Evolutionary conservation across 106 monocot species (phyloP), one percentile per base, ranked within the genome.

Genomic region (Hemerocallis citrina): DNA sequence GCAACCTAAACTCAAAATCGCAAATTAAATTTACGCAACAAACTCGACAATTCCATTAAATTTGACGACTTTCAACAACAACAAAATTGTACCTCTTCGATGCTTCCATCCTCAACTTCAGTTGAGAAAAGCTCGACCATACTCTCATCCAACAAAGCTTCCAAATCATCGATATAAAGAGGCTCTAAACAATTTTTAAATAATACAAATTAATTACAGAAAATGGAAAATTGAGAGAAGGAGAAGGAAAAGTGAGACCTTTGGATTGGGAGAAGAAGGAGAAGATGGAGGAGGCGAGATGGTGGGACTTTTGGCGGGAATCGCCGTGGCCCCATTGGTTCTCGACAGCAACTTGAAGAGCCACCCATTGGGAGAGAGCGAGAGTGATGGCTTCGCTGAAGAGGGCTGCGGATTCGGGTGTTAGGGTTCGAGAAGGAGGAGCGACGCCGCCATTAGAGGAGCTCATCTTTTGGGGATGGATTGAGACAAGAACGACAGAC

Each of bases 261-360:
- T 72, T 75, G 55, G 73, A 27, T 30, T 80, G 55, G 50, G 61
- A 9, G 66, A n/a, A n/a, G n/a, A 85, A 85, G 13, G 72, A 76
- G 61, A 80, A 71, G 55, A 85, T 41, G 31, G 47, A 69, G 44
- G 45, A 5, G 16, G 46, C 36, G 24, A 71, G 59, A 35, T 74
- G 52, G 3, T 73, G 57, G 51, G 66, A 44, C 55, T 85, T 85
- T 20, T n/a, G 22, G 20, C 70, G 70, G 64, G 85, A 77, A 34
- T 77, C 67, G 12, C 67, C 38, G 2, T 81, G 77, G 57, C 77
- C 85, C 81, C 81, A 85, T 55, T 61, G 69, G 24, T 68, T 63
- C 70, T 66, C 66, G 15, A 85, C 71, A 10, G 81, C 85, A 77
- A 81, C 68, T 77, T 77, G 81, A 5, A 85, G 80, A 3, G 77